A percentile compares a stretch with the other conserved stretches of the same genome.
Evolutionary conservation across 257 asterid genomes (phyloP).

Genomic region (Plantago elongata): DNA sequence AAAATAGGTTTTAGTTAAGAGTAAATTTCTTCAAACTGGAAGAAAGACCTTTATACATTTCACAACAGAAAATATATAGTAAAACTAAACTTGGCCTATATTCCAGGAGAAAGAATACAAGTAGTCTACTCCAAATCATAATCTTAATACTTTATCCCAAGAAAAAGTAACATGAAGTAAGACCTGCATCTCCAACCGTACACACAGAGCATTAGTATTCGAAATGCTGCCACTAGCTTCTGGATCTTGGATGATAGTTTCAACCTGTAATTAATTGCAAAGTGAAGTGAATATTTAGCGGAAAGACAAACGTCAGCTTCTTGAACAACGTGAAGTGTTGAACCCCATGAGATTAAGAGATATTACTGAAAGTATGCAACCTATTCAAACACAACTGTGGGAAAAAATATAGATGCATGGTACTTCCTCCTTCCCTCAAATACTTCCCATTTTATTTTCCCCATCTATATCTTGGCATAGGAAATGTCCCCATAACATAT

Average conservation of each 20-base stretch:
- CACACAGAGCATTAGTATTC: constrained; percentile 52
- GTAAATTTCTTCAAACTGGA: not conserved
- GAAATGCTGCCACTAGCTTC: constrained; percentile 73
- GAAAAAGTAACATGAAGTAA: constrained; percentile 2
- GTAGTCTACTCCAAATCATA: not conserved
- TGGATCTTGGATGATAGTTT: constrained; percentile 71
- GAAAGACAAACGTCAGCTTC: constrained; percentile 2
- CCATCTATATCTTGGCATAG: too few relatives aligned
- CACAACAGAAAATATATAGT: not conserved
- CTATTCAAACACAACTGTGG: not conserved
- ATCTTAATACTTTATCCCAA: not conserved
- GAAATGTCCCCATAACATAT: too few relatives aligned
- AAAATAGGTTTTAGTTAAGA: not conserved
- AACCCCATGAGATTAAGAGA: not conserved
- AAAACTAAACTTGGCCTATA: not conserved
- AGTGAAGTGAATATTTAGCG: constrained; percentile 15
- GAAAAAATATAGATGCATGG: not conserved
- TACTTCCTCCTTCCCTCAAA: not conserved
- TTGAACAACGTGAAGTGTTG: not conserved
- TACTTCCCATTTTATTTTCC: too few relatives aligned
- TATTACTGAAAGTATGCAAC: constrained; percentile 4
- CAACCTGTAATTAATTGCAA: constrained; percentile 47
- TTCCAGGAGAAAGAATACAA: not conserved
- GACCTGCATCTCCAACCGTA: constrained; percentile 71
- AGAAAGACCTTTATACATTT: not conserved